phyloP scores from a whole-genome alignment of 331 rosid genomes.

The Malus hybrid region DNA sequence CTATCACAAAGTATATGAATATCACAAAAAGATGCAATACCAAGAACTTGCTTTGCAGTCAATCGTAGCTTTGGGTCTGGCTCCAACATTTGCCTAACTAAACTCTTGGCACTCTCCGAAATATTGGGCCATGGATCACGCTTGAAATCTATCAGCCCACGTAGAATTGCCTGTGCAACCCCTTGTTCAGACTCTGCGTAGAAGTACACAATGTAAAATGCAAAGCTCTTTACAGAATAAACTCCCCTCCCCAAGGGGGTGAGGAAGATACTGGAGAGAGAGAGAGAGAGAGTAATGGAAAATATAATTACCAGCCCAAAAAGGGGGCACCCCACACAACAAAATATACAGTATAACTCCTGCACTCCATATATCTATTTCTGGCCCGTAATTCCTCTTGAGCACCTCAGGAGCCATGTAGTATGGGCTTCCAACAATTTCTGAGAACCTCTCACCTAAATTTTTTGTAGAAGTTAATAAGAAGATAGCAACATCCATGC shows the following conservation, averaged over 20 bases:
- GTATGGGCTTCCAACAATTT: conserved; percentile 99
- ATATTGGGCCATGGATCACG: conserved; percentile 97
- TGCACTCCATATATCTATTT: conserved; percentile 99
- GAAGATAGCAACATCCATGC: conserved; percentile 10
- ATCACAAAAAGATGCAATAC: conserved; percentile 40
- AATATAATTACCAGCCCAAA: conserved; percentile 90
- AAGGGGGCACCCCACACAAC: conserved; percentile 97
- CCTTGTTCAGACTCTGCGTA: conserved; percentile 98
- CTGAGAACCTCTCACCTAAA: conserved; percentile 92
- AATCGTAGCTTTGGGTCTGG: conserved; percentile 96
- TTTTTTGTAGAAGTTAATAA: conserved; percentile 11
- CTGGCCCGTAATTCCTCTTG: conserved; percentile 92
- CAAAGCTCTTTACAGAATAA: conserved; percentile 3
- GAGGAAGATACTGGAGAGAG: not conserved
- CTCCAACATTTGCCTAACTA: conserved; percentile 96
- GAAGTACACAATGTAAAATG: conserved; percentile 24
- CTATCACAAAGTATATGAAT: not conserved
- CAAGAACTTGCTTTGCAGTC: conserved; percentile 97
- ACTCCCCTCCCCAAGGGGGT: not conserved
- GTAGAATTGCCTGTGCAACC: conserved; percentile 98
- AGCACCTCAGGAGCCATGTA: conserved; percentile 99
- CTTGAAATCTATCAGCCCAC: conserved; percentile 94
- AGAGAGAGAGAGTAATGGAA: not conserved
- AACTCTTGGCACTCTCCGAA: conserved; percentile 91
- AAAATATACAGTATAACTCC: conserved; percentile 96